phyloP scores from a whole-genome alignment of 2,329 filamentous ascomycete genomes.

The Epichloe baconii region DNA sequence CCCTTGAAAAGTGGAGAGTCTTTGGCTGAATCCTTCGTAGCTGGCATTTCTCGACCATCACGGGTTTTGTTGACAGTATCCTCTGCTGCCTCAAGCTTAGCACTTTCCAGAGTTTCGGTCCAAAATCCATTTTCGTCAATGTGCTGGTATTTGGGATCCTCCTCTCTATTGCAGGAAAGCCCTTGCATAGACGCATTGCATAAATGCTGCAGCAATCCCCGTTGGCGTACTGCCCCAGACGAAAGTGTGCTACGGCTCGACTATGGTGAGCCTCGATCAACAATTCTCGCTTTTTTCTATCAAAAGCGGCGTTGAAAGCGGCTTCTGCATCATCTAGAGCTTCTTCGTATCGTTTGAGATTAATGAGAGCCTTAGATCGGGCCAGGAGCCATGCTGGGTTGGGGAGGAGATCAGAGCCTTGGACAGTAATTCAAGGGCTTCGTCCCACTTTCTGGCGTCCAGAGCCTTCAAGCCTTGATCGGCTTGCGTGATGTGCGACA shows the following conservation, averaged over 20 bases:
- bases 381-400: conserved; percentile 72
- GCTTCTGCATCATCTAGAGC: conserved; percentile 60
- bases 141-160: conserved; percentile 15
- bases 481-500: conserved; percentile 39
- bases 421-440: conserved; percentile 56
- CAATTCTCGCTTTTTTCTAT: conserved; percentile 60
- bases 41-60: too few species aligned
- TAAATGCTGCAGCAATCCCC: conserved; percentile 57
- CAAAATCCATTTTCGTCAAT: conserved; percentile 37
- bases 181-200: conserved; percentile 29
- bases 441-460: conserved; percentile 46
- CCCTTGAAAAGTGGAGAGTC: conserved; percentile 6
- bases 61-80: conserved; percentile 12
- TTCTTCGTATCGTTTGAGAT: conserved; percentile 43
- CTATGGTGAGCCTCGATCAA: conserved; percentile 75
- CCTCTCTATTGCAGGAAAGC: conserved; percentile 17
- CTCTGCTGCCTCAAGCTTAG: conserved; percentile 13
- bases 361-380: conserved; percentile 66
- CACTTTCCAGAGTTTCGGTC: conserved; percentile 22
- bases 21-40: not conserved
- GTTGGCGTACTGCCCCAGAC: conserved; percentile 59
- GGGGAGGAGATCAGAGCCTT: conserved; percentile 50
- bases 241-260: conserved; percentile 60
- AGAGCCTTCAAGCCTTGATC: conserved; percentile 53
- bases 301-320: conserved; percentile 46